Percentiles rank a stretch among this genome's conserved stretches.
phyloP scores from a whole-genome alignment of 176 grass and related monocot genomes.

The Carex parvula region DNA sequence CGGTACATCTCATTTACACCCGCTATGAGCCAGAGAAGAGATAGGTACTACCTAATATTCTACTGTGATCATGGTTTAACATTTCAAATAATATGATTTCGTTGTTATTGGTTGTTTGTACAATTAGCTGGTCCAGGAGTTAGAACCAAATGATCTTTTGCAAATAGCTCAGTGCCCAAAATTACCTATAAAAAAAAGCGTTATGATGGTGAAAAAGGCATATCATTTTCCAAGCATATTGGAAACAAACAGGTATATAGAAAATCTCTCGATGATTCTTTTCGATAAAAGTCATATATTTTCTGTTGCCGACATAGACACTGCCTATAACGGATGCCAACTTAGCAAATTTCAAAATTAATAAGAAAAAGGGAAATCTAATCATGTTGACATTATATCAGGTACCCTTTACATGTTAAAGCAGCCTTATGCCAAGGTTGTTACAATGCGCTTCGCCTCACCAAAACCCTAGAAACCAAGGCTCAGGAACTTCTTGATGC shows the following conservation, averaged over 20 bases:
- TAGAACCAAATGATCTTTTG: not conserved
- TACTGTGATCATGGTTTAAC: conserved; percentile 5
- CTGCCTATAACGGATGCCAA: not conserved
- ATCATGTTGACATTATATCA: conserved; percentile 24
- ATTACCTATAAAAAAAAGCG: not conserved
- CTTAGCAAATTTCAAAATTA: conserved; percentile 15
- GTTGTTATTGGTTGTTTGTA: not conserved
- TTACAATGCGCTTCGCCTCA: conserved; percentile 67
- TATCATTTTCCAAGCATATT: not conserved
- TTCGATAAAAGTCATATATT: not conserved
- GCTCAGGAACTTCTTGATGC: conserved; percentile 51
- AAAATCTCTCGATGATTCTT: not conserved
- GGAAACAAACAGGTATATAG: not conserved
- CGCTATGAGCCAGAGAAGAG: conserved; percentile 83
- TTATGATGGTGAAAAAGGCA: conserved; percentile 12
- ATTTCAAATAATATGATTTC: conserved; percentile 4
- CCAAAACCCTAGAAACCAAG: conserved; percentile 64
- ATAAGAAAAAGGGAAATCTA: not conserved
- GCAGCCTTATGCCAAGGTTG: conserved; percentile 85
- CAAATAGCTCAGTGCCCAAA: not conserved
- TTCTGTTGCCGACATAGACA: not conserved
- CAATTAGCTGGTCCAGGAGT: not conserved
- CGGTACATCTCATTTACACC: conserved; percentile 75
- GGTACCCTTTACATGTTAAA: conserved; percentile 75
- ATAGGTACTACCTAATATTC: conserved; percentile 67